Conservation (phyloP, 2,329 filamentous ascomycete genomes). For the Ascosphaera acerosa region DNA sequence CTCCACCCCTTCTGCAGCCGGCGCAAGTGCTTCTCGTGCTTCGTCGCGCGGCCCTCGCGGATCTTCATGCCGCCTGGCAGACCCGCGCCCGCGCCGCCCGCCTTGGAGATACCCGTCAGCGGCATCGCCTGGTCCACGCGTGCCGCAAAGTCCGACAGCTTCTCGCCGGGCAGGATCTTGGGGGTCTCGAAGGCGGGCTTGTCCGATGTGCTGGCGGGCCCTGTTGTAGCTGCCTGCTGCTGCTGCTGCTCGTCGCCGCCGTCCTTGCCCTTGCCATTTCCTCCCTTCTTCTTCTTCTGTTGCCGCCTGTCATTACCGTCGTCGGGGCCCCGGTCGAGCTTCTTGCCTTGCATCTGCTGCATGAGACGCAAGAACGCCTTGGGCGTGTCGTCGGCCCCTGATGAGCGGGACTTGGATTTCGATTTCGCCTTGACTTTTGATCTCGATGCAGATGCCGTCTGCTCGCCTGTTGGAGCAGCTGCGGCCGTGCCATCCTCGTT, state of each 20-base stretch:
- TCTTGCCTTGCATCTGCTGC: conserved; percentile 15
- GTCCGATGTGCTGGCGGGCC: neutral
- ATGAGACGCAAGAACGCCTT: conserved; percentile 71
- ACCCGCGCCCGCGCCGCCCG: conserved; percentile 16
- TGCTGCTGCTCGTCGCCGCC: conserved; percentile 6
- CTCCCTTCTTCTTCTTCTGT: conserved; percentile 26
- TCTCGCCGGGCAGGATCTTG: conserved; percentile 62
- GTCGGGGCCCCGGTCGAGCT: conserved; percentile 31
- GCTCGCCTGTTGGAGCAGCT: too few relatives aligned
- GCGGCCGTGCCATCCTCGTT: too few relatives aligned
- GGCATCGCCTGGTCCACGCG: conserved; percentile 71
- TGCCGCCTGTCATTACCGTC: conserved; percentile 29
- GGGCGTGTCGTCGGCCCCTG: conserved; percentile 72
- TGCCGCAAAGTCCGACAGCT: conserved; percentile 52
- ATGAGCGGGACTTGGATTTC: conserved; percentile 18
- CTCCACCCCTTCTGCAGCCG: conserved; percentile 34
- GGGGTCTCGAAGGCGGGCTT: conserved; percentile 18
- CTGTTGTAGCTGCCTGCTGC: conserved; percentile 3
- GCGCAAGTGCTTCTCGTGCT: conserved; percentile 57
- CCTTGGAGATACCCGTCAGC: conserved; percentile 41
- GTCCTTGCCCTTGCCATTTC: conserved; percentile 7
- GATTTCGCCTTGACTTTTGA: conserved; percentile 8
- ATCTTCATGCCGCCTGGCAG: conserved; percentile 9
- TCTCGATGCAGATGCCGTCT: conserved; percentile 26
- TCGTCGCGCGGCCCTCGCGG: conserved; percentile 39